A percentile compares a stretch with the other conserved stretches of the same genome.
Conservation (phyloP, 257 asterid genomes). For the Cynanchum wilfordii region DNA sequence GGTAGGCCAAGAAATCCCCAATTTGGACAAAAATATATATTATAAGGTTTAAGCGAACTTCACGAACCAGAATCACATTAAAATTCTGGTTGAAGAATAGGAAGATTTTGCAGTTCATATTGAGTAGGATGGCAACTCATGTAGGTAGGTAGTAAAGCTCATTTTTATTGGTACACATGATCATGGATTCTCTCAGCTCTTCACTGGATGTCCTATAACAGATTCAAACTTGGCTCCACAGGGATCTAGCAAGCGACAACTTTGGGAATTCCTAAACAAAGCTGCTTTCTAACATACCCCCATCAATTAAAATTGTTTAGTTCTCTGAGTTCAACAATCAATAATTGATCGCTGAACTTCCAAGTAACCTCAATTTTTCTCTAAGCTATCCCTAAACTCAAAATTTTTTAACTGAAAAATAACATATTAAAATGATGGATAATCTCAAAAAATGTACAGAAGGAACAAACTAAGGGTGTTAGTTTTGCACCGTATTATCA, state of each 20-base stretch:
- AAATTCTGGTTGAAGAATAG: no score
- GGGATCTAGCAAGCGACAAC: not conserved
- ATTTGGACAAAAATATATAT: not conserved
- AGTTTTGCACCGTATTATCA: slow-evolving; percentile 2
- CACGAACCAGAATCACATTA: not conserved
- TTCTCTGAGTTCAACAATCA: not conserved
- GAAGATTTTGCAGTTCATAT: slow-evolving; percentile 4
- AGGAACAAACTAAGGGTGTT: not conserved
- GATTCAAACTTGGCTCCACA: not conserved
- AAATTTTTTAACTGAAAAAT: not conserved
- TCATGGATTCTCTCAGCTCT: slow-evolving; percentile 1
- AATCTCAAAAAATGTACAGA: slow-evolving; percentile 1
- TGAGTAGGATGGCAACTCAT: not conserved
- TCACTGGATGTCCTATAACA: not conserved
- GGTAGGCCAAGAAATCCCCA: not conserved
- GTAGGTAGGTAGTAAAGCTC: not conserved
- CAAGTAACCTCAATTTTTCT: not conserved
- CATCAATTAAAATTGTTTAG: not conserved
- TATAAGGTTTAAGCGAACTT: not conserved
- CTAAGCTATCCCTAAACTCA: not conserved
- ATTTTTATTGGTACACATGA: not conserved
- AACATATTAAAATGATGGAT: not conserved
- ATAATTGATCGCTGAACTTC: not conserved
- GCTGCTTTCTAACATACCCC: not conserved
- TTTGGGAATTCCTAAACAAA: not conserved